Evolutionary conservation across 2,329 filamentous ascomycete genomes (phyloP), one percentile per base, ranked within the genome.

Genomic region (Hypoxylon rubiginosum): DNA sequence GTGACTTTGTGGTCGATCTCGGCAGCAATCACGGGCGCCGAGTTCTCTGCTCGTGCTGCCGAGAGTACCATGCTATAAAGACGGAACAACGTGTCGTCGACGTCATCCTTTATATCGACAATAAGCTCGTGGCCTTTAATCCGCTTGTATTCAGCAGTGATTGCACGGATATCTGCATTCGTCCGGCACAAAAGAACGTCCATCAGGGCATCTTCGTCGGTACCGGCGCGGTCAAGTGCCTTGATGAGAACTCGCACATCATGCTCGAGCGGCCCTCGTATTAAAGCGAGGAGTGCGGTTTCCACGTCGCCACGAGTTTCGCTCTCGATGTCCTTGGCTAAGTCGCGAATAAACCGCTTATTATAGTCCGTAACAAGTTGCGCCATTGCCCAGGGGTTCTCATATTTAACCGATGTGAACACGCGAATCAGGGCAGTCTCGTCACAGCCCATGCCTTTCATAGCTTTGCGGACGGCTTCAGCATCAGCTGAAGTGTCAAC

Each of bases 401-500:
- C 56, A 30, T 79, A 80, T 60, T 79, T 78, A 11, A 69, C 65
- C 34, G 62, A 72, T 0, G 77, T 68, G 9, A 80, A 67, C 7
- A 78, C 64, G 3, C 68, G 68, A 36, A 79, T 76, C 9, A 80
- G 58, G 0, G 75, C 69, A 1, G 67, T 58, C 55, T 80, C 75
- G 19, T 79, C 75, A 36, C 77, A 79, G 1, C 77, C 78, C 68
- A 77, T 75, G 7, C 76, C 77, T 62, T 77, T 77, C 78, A 80
- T 79, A 1, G 78, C 77, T 21, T 78, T 76, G 49, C 76, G 72
- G 1, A 80, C 55, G 1, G 64, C 48, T 62, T 79, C 75, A 0
- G 71, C 72, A 5, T 79, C 78, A 15, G 68, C 30, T 1, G 66
- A 17, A 3, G 77, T 79, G 32, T 80, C 72, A 10, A 78, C 71